A percentile compares a stretch with the other conserved stretches of the same genome.
Evolutionary conservation across 2,329 filamentous ascomycete genomes (phyloP).

Genomic region (Delphinella strobiligena): DNA sequence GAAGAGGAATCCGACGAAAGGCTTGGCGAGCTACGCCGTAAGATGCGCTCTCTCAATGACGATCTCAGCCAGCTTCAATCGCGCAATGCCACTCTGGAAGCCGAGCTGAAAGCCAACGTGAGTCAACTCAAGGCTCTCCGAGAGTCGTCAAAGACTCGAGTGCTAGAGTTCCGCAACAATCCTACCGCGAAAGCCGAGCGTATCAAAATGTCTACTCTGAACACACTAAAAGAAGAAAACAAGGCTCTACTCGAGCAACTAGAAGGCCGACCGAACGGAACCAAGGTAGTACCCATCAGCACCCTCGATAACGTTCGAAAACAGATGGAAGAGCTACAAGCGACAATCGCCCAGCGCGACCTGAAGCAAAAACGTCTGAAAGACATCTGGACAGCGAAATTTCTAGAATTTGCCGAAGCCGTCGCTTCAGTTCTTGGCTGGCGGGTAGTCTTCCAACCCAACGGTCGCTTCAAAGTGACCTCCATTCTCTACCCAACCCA

Average conservation of each 20-base stretch:
- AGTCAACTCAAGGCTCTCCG: slow-evolving; percentile 60
- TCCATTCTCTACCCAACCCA: slow-evolving; percentile 60
- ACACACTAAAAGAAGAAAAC: slow-evolving; percentile 72
- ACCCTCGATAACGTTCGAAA: slow-evolving; percentile 64
- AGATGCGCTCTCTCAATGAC: slow-evolving; percentile 75
- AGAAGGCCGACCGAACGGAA: slow-evolving; percentile 26
- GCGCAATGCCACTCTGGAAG: slow-evolving; percentile 56
- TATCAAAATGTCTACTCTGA: slow-evolving; percentile 70
- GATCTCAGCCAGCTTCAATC: slow-evolving; percentile 59
- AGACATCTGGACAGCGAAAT: slow-evolving; percentile 85
- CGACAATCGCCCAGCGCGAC: slow-evolving; percentile 49
- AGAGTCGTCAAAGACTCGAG: slow-evolving; percentile 61
- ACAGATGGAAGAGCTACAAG: slow-evolving; percentile 51
- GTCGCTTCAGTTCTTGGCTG: slow-evolving; percentile 87
- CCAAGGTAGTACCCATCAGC: slow-evolving; percentile 61
- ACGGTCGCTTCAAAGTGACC: slow-evolving; percentile 87
- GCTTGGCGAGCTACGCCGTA: slow-evolving; percentile 71
- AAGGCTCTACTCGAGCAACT: slow-evolving; percentile 67
- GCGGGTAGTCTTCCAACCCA: slow-evolving; percentile 93
- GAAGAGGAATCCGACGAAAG: slow-evolving; percentile 52
- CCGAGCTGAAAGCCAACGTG: slow-evolving; percentile 59
- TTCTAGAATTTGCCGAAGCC: slow-evolving; percentile 87
- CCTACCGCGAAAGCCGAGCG: slow-evolving; percentile 78
- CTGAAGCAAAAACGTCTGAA: slow-evolving; percentile 80
- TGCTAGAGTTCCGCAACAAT: slow-evolving; percentile 82